Percentiles rank a stretch among this genome's conserved stretches.
Evolutionary conservation across 148 eudicot genomes (phyloP).

Genomic region (Silene uniflora): DNA sequence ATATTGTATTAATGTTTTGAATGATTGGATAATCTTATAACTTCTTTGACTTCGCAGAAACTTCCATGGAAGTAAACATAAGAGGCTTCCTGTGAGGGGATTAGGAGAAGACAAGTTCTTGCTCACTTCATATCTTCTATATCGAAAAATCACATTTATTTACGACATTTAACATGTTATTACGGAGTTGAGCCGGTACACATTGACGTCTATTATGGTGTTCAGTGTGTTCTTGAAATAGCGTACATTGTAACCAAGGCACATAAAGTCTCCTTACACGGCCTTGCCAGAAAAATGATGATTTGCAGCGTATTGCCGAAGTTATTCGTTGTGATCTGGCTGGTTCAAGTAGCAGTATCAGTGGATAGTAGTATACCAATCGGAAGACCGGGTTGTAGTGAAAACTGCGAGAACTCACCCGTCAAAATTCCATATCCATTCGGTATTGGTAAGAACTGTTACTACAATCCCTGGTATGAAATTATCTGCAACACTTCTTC

Average conservation of each 20-base stretch:
- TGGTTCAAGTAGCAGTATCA: background rate
- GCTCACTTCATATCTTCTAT: background rate
- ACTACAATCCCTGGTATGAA: constrained; percentile 24
- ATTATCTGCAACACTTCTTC: constrained; percentile 17
- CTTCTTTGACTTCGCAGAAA: background rate
- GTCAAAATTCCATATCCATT: constrained; percentile 22
- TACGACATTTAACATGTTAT: background rate
- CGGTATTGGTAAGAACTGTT: constrained; percentile 23
- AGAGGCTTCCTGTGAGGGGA: background rate
- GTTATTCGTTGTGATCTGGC: constrained; percentile 2
- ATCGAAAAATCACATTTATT: background rate
- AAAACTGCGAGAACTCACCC: constrained; percentile 18
- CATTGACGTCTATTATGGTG: background rate
- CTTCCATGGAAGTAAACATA: background rate
- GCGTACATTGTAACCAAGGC: background rate
- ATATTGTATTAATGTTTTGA: background rate
- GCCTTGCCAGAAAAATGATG: background rate
- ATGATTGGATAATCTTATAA: background rate
- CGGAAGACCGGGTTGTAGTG: constrained; percentile 17
- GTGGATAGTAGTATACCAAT: constrained; percentile 5
- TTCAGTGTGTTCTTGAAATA: background rate
- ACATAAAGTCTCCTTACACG: background rate
- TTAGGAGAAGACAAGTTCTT: background rate
- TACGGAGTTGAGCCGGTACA: background rate
- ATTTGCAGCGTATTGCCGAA: background rate